Conservation (phyloP, 305 asterid species). For the Rubia tinctorum region DNA sequence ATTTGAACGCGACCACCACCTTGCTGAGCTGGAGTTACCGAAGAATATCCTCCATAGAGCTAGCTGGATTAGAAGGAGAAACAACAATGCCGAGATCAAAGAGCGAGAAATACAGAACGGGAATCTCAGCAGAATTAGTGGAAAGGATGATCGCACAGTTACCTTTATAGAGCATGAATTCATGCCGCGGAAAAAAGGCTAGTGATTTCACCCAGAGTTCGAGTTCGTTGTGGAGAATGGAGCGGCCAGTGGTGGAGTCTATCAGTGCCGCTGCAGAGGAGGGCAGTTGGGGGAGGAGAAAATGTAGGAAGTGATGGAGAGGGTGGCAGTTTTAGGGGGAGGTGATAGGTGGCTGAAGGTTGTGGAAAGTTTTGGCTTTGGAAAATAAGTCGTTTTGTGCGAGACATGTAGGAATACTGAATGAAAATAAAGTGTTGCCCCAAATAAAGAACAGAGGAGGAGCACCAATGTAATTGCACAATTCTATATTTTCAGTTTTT, state of each 20-base stretch:
- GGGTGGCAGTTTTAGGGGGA: background rate
- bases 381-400: conserved; percentile 16
- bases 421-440: no score
- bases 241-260: conserved; percentile 7
- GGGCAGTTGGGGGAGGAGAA: conserved; percentile 9
- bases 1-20: conserved; percentile 11
- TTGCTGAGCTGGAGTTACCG: conserved; percentile 14
- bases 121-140: conserved; percentile 9
- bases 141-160: conserved; percentile 15
- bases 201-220: conserved; percentile 14
- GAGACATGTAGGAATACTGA: no score
- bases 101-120: conserved; percentile 12
- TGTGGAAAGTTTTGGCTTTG: conserved; percentile 4
- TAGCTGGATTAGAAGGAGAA: conserved; percentile 15
- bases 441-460: no score
- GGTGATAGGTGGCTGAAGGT: conserved; percentile 4
- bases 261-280: conserved; percentile 4
- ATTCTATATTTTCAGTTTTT: no score
- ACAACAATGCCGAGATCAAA: conserved; percentile 17
- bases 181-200: conserved; percentile 8
- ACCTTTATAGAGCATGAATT: conserved; percentile 14
- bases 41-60: conserved; percentile 9
- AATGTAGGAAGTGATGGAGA: conserved; percentile 14
- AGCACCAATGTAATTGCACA: no score
- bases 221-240: conserved; percentile 19